These are phyloP conservation scores for Umbelopsis isabellina DNA, from an alignment of 192 early-diverging fungal species.

Conservation along the genomic window DNA sequence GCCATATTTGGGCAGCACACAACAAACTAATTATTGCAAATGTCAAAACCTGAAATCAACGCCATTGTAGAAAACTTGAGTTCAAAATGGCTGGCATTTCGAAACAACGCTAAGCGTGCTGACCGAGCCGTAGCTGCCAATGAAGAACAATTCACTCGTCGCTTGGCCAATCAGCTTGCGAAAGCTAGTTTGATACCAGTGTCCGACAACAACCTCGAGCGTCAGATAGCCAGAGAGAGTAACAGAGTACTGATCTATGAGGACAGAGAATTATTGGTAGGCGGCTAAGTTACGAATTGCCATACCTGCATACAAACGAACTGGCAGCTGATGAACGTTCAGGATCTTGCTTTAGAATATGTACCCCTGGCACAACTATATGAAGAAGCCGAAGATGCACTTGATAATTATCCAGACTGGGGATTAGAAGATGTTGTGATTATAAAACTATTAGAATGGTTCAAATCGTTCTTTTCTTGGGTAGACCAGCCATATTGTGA, in stretches of 20 bases:
- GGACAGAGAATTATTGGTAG: conserved; percentile 38
- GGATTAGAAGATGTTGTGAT: conserved; percentile 22
- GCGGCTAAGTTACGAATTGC: neutral
- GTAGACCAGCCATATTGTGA: conserved; percentile 49
- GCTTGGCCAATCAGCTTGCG: neutral
- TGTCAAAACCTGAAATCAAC: neutral
- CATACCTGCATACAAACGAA: neutral
- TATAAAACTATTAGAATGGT: conserved; percentile 51
- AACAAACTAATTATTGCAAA: neutral
- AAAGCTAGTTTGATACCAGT: neutral
- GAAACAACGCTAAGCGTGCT: neutral
- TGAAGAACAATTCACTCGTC: neutral
- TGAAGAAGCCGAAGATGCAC: conserved; percentile 44
- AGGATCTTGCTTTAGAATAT: conserved; percentile 47
- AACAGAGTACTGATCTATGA: conserved; percentile 29
- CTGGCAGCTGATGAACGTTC: neutral
- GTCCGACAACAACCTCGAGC: neutral
- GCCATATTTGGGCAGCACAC: conserved; percentile 1
- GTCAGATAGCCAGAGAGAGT: neutral
- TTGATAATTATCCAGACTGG: conserved; percentile 34
- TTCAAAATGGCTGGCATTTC: neutral
- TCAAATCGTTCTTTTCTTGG: conserved; percentile 59
- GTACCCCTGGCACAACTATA: conserved; percentile 47
- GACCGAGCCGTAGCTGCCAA: neutral
- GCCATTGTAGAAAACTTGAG: neutral